A percentile compares a stretch with the other conserved stretches of the same genome.
These are phyloP conservation scores for Leccinum olivaceoglutinosum DNA, from an alignment of 1,284 basidiomycete species.

Conservation along the genomic window DNA sequence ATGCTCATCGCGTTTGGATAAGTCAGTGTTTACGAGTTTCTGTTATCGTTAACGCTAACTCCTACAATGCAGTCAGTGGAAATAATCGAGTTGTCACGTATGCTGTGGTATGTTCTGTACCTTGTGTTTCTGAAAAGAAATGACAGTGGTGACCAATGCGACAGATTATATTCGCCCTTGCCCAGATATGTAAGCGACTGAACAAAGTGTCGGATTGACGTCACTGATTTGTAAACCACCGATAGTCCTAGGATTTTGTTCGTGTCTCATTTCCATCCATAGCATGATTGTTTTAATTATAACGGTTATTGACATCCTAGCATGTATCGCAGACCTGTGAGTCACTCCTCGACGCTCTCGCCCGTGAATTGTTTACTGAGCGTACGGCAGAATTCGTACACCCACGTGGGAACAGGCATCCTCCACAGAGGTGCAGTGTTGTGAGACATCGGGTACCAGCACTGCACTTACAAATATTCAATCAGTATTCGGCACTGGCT, in stretches of 20 bases:
- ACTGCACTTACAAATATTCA: neutral
- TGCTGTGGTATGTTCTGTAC: constrained; percentile 13
- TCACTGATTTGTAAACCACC: neutral
- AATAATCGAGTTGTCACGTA: constrained; percentile 13
- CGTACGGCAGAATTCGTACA: constrained; percentile 4
- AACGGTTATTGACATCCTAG: constrained; percentile 4
- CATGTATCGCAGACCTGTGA: constrained; percentile 2
- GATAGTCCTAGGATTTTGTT: constrained; percentile 17
- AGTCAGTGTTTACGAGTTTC: constrained; percentile 9
- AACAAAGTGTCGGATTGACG: neutral
- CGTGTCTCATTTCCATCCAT: neutral
- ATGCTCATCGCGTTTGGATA: constrained; percentile 26
- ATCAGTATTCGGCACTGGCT: constrained; percentile 7
- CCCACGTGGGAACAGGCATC: constrained; percentile 8
- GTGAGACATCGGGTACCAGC: neutral
- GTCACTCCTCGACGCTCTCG: neutral
- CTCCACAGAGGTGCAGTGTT: constrained; percentile 4
- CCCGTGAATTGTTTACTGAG: neutral
- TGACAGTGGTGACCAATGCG: neutral
- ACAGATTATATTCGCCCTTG: constrained; percentile 9
- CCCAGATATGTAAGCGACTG: constrained; percentile 14
- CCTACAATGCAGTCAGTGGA: constrained; percentile 17
- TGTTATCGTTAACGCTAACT: neutral
- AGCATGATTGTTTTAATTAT: neutral
- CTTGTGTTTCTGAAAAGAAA: neutral